These are phyloP conservation scores for Xylaria digitata DNA, from an alignment of 2,329 filamentous ascomycete species.

Conservation along the genomic window DNA sequence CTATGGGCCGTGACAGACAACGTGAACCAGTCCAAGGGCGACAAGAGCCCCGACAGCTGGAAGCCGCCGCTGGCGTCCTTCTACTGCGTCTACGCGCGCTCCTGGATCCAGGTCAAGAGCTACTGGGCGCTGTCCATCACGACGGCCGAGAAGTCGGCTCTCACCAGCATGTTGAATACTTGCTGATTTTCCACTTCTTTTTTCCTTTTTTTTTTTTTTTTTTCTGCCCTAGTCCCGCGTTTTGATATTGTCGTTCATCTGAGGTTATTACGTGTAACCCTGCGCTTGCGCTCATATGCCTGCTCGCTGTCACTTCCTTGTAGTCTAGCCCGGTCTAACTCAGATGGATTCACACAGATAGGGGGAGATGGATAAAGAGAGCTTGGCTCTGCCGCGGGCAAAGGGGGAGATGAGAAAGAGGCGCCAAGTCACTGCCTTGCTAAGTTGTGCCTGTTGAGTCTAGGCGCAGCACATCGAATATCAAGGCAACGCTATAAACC, in stretches of 20 bases:
- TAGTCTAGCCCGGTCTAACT: too few relatives aligned
- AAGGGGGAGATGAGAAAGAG: too few relatives aligned
- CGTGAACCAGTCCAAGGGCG: constrained; percentile 80
- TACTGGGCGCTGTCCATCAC: constrained; percentile 77
- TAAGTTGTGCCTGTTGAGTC: not conserved
- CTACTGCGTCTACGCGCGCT: constrained; percentile 81
- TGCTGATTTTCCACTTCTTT: constrained; percentile 54
- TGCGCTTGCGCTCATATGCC: too few relatives aligned
- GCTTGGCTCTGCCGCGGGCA: too few relatives aligned
- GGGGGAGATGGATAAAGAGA: too few relatives aligned
- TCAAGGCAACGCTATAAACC: too few relatives aligned
- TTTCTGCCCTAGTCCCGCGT: not conserved
- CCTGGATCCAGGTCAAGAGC: constrained; percentile 83
- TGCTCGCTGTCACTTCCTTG: too few relatives aligned
- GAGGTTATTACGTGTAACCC: not conserved
- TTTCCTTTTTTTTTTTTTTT: not conserved
- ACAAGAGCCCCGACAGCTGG: constrained; percentile 79
- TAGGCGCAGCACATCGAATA: not conserved
- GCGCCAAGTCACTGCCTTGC: not conserved
- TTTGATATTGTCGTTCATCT: too few relatives aligned
- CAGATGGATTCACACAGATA: too few relatives aligned
- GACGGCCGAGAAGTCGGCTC: constrained; percentile 75
- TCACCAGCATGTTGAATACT: constrained; percentile 72
- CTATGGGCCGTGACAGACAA: constrained; percentile 82
- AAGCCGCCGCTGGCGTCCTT: constrained; percentile 76